These are phyloP conservation scores for Termitomyces sp. DNA, from an alignment of 768 basidiomycete species.

Conservation along the genomic window DNA sequence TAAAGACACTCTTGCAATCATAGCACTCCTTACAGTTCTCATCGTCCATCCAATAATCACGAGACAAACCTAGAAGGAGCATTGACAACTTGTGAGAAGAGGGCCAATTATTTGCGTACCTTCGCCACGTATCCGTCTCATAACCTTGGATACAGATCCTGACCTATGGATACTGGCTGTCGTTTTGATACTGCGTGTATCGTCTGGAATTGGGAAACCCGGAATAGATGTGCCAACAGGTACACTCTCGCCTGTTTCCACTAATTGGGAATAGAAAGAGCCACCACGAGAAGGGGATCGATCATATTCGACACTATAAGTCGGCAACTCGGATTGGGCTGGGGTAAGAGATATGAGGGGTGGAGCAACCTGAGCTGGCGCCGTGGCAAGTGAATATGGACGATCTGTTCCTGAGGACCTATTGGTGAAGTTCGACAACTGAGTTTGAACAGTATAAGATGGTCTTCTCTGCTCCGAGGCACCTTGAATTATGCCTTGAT, in stretches of 20 bases:
- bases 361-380: conserved; percentile 60
- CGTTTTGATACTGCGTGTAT: conserved; percentile 82
- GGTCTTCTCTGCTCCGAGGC: conserved; percentile 55
- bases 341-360: conserved; percentile 84
- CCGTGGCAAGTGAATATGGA: conserved; percentile 48
- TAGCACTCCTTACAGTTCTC: conserved; percentile 94
- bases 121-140: conserved; percentile 86
- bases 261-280: conserved; percentile 43
- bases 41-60: conserved; percentile 99
- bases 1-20: conserved; percentile 92
- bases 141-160: conserved; percentile 87
- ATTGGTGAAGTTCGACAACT: conserved; percentile 42
- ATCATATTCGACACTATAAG: conserved; percentile 63
- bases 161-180: conserved; percentile 65
- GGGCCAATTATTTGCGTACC: conserved; percentile 33
- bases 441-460: conserved; percentile 41
- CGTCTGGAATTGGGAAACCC: conserved; percentile 89
- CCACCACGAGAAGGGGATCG: conserved; percentile 49
- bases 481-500: conserved; percentile 15
- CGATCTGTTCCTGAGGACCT: conserved; percentile 48
- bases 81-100: not conserved
- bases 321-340: conserved; percentile 73
- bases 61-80: conserved; percentile 59
- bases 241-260: conserved; percentile 50
- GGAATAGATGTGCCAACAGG: conserved; percentile 76